Percentiles rank a stretch among this genome's conserved stretches.
These are phyloP conservation scores for Papilionanthe hybrid DNA, from an alignment of 116 monocot genomes.

Conservation along the genomic window DNA sequence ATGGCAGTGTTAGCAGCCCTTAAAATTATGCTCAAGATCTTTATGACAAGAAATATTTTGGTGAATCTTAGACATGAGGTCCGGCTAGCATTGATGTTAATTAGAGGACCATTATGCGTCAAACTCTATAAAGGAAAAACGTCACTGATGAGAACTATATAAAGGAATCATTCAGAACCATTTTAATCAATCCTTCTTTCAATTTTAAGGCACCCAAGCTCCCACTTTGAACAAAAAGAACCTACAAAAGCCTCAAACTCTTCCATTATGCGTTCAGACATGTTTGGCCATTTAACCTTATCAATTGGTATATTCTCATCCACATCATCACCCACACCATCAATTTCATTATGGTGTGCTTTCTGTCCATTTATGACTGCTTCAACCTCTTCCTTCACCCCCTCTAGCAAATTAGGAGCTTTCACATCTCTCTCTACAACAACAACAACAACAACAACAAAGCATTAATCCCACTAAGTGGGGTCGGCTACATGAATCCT, in stretches of 20 bases:
- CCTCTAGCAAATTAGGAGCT: slow-evolving; percentile 8
- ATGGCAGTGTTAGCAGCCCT: too few species aligned
- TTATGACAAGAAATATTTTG: too few species aligned
- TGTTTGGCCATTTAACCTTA: slow-evolving; percentile 57
- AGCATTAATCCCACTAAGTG: too few species aligned
- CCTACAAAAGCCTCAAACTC: slow-evolving; percentile 75
- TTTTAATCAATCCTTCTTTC: slow-evolving; percentile 15
- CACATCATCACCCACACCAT: slow-evolving; percentile 62
- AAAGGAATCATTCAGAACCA: background rate
- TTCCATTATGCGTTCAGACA: slow-evolving; percentile 78
- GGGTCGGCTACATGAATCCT: too few species aligned
- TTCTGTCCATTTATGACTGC: slow-evolving; percentile 25
- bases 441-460: too few species aligned
- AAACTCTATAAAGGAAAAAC: too few species aligned
- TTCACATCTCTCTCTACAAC: slow-evolving; percentile 15
- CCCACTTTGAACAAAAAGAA: slow-evolving; percentile 55
- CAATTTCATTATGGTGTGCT: slow-evolving; percentile 55
- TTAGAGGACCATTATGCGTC: too few species aligned
- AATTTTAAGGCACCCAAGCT: background rate
- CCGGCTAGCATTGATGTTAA: too few species aligned
- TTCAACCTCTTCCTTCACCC: slow-evolving; percentile 16
- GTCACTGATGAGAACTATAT: background rate
- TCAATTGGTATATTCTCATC: slow-evolving; percentile 65
- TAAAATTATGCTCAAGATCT: too few species aligned
- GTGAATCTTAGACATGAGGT: too few species aligned